Conservation (phyloP, 805 yeast species). For the Starmerella cellae region DNA sequence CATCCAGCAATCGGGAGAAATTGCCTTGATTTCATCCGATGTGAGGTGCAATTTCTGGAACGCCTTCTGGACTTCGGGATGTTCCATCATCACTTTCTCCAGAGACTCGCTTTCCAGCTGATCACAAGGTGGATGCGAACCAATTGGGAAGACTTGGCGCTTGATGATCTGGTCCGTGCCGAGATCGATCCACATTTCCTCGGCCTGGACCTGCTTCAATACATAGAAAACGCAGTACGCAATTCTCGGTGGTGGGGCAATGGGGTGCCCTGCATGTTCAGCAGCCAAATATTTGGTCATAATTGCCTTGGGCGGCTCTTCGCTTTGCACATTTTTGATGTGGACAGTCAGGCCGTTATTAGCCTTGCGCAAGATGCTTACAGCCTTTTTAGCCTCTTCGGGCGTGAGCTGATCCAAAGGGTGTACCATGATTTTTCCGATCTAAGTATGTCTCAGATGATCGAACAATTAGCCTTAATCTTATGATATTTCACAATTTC, state of each 20-base stretch:
- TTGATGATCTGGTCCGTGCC: constrained; percentile 49
- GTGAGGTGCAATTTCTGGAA: constrained; percentile 63
- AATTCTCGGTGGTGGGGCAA: constrained; percentile 52
- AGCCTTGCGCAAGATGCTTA: constrained; percentile 19
- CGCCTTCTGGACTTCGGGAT: constrained; percentile 85
- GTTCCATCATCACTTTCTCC: constrained; percentile 33
- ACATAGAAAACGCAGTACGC: constrained; percentile 55
- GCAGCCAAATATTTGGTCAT: constrained; percentile 57
- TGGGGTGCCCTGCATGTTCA: constrained; percentile 38
- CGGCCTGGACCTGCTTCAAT: constrained; percentile 36
- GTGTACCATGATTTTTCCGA: too few species aligned
- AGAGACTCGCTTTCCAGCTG: constrained; percentile 32
- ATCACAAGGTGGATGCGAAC: constrained; percentile 57
- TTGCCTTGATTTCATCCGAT: constrained; percentile 14
- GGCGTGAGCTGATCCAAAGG: constrained; percentile 27
- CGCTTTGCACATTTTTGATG: constrained; percentile 24
- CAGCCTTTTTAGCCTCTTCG: constrained; percentile 25
- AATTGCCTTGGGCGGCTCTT: constrained; percentile 66
- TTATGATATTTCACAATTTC: too few species aligned
- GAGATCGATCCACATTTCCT: constrained; percentile 61
- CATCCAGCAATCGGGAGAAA: constrained; percentile 42
- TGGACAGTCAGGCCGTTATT: constrained; percentile 25
- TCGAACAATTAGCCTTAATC: too few species aligned
- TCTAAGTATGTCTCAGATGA: too few species aligned
- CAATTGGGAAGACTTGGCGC: constrained; percentile 42